A percentile compares a stretch with the other conserved stretches of the same genome.
Conservation (phyloP, 1,139 yeast genomes). For the Yamadazyma jaroonii region DNA sequence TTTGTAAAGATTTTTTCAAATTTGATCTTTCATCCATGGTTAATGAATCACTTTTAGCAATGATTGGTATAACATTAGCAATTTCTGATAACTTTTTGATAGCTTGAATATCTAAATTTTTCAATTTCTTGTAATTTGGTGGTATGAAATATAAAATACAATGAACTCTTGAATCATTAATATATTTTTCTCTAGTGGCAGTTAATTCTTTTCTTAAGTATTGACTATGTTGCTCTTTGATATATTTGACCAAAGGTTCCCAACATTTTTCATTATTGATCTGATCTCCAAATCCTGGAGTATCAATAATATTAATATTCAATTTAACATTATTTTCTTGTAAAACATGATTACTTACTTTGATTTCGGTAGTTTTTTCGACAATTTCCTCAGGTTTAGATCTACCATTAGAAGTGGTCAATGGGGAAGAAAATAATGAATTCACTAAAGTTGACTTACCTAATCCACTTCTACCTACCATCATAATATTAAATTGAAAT, state of each 20-base stretch:
- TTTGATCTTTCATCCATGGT: slow-evolving; percentile 80
- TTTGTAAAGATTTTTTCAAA: slow-evolving; percentile 73
- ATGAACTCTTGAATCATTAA: slow-evolving; percentile 92
- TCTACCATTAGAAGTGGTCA: slow-evolving; percentile 75
- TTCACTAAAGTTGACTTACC: slow-evolving; percentile 92
- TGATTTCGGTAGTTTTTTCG: slow-evolving; percentile 85
- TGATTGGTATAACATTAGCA: slow-evolving; percentile 91
- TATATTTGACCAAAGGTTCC: slow-evolving; percentile 95
- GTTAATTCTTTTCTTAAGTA: slow-evolving; percentile 93
- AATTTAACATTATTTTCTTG: slow-evolving; percentile 85
- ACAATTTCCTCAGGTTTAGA: slow-evolving; percentile 64
- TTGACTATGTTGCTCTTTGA: slow-evolving; percentile 93
- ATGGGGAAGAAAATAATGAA: slow-evolving; percentile 82
- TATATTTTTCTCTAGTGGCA: slow-evolving; percentile 84
- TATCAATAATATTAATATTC: slow-evolving; percentile 84
- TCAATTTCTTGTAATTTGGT: slow-evolving; percentile 81
- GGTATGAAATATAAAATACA: slow-evolving; percentile 88
- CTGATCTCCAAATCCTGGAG: slow-evolving; percentile 98
- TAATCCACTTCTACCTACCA: slow-evolving; percentile 91
- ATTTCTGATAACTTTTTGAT: slow-evolving; percentile 84
- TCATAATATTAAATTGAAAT: slow-evolving; percentile 90
- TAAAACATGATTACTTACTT: slow-evolving; percentile 64
- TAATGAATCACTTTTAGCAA: slow-evolving; percentile 88
- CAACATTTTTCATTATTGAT: slow-evolving; percentile 94
- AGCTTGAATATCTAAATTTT: slow-evolving; percentile 78